Conservation (phyloP, 208 protist genomes). For the Trypanosoma conorhini region DNA sequence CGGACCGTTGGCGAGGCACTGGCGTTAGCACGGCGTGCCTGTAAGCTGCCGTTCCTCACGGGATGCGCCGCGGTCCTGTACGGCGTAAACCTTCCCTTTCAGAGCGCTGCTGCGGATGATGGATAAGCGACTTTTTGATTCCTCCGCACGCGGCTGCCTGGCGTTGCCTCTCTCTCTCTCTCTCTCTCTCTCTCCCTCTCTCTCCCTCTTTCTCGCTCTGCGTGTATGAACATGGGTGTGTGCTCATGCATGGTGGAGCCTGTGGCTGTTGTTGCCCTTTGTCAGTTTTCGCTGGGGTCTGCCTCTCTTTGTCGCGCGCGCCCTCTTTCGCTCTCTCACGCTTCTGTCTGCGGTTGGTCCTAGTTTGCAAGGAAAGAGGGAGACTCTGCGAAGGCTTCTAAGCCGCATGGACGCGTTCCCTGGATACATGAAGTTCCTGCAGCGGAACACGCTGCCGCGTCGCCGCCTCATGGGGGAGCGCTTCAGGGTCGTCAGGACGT, state of each 20-base stretch:
- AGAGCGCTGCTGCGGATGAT: not conserved
- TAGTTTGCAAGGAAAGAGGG: not conserved
- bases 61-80: constrained; percentile 58
- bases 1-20: constrained; percentile 51
- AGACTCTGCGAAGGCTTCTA: not conserved
- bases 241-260: no score
- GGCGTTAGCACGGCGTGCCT: constrained; percentile 40
- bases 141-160: no score
- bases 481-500: constrained; percentile 11
- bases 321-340: not conserved
- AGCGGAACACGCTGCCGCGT: constrained; percentile 5
- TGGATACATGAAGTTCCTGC: not conserved
- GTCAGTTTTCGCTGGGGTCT: no score
- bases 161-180: not conserved
- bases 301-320: not conserved
- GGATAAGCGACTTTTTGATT: not conserved
- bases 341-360: no score
- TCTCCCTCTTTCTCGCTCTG: not conserved
- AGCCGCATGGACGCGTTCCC: constrained; percentile 5
- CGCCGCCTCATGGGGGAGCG: constrained; percentile 22
- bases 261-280: no score
- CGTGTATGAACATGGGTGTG: no score
- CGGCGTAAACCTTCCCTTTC: constrained; percentile 42
- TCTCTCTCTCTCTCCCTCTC: not conserved
- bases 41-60: constrained; percentile 61